Base-by-base conservation (phyloP, 2,329 filamentous ascomycete genomes). In the Cladosporium colombiae region DNA sequence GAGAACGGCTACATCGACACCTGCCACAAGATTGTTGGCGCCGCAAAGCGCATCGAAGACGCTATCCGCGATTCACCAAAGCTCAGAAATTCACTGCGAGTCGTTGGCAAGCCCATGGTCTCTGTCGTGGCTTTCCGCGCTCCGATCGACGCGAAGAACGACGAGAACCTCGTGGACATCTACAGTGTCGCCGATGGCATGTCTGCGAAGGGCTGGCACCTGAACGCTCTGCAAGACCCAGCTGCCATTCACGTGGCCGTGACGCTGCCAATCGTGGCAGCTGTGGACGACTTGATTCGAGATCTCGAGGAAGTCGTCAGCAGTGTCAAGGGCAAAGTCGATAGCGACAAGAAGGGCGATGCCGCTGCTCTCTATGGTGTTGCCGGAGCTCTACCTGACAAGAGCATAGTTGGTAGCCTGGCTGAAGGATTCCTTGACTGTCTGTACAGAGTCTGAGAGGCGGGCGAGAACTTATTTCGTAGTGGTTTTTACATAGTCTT, bases 121-220 rank as follows among this genome's bases (percentile, higher is more conserved):
- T 93, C 89, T 11, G 95, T 99, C 31, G 88, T 99, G 5, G 91
- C 95, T 1, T 98, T 98, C 81, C 86, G 86, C 13, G 89, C 91
- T n/a, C 62, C 65, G 11, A 37, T 67, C 3, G 68, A 67, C 21
- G 50, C 64, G 49, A 72, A 66, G 27, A 66, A 65, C 3, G 65
- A 69, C 4, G 61, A 59, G 18, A 85, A 87, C 71, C 89, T 87
- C n/a, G 85, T 99, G 50, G 89, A 97, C 79, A 90, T 96, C 69
- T 99, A 99, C 81, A 93, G 97, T 75, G 88, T 99, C 70, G 92
- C 94, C 8, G 95, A 99, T 78, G 91, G 83, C 70, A 94, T 99
- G 90, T 87, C 86, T 14, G 81, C 81, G 0, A 90, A 89, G 74
- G 94, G 95, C 3, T 99, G 95, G 95, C 95, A 99, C 80, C 84